A percentile compares a stretch with the other conserved stretches of the same genome.
Conservation (phyloP, 768 basidiomycete genomes). For the Sistotremastrum niveocremeum region DNA sequence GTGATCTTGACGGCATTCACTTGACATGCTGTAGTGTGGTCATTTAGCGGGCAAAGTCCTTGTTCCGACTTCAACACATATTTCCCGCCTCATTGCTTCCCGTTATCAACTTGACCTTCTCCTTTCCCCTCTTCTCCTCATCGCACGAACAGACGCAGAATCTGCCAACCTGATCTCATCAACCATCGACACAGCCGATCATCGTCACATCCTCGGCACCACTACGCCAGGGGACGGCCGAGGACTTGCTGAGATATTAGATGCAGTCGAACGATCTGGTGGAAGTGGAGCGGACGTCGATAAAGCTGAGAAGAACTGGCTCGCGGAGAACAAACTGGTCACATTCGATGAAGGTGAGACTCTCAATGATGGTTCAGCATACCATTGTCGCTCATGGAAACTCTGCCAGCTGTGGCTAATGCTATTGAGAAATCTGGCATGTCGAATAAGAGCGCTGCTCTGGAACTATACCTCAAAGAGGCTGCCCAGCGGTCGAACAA, state of each 20-base stretch:
- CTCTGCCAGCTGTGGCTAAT: conserved; percentile 39
- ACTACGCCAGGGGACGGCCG: conserved; percentile 15
- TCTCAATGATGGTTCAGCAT: not conserved
- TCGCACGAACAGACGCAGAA: conserved; percentile 88
- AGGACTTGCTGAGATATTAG: conserved; percentile 56
- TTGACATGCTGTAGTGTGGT: conserved; percentile 43
- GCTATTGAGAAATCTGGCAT: conserved; percentile 39
- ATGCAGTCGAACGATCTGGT: conserved; percentile 52
- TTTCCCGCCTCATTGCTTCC: conserved; percentile 71
- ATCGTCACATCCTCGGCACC: conserved; percentile 33
- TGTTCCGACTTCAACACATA: conserved; percentile 79
- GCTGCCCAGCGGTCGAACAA: conserved; percentile 54
- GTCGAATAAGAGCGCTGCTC: conserved; percentile 39
- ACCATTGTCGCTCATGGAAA: not conserved
- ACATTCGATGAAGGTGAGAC: conserved; percentile 74
- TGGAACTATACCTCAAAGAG: conserved; percentile 44
- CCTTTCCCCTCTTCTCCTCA: conserved; percentile 75
- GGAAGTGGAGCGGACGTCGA: conserved; percentile 58
- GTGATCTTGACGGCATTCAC: not conserved
- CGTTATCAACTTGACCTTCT: conserved; percentile 88
- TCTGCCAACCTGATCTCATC: conserved; percentile 74
- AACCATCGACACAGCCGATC: conserved; percentile 71
- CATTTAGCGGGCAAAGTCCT: conserved; percentile 88
- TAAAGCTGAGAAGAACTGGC: conserved; percentile 65
- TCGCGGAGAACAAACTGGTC: conserved; percentile 46